Evolutionary conservation across 176 grass and related monocot species (phyloP).

Genomic region (Puya raimondii): DNA sequence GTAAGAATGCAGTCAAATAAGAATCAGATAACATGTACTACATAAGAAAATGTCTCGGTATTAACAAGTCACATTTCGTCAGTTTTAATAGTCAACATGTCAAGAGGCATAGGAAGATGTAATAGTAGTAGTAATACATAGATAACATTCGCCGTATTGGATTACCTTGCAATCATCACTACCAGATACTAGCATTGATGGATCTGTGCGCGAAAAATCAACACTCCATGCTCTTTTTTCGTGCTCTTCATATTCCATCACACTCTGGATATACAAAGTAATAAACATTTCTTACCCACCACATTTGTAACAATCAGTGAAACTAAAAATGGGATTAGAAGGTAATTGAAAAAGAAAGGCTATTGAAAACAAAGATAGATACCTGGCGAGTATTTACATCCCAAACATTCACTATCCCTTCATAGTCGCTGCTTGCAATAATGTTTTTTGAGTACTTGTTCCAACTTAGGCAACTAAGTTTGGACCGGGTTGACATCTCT

Average conservation of each 20-base stretch:
- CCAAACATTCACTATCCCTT: constrained; percentile 99
- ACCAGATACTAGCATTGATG: constrained; percentile 88
- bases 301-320: not conserved
- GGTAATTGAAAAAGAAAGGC: not conserved
- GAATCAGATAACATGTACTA: too few relatives aligned
- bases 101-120: too few relatives aligned
- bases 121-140: not conserved
- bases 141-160: not conserved
- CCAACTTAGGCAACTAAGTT: constrained; percentile 99
- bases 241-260: constrained; percentile 99
- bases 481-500: constrained; percentile 91
- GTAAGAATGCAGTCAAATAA: not conserved
- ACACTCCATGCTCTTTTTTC: constrained; percentile 99
- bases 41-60: too few relatives aligned
- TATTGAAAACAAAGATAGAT: constrained; percentile 13
- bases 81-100: too few relatives aligned
- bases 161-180: constrained; percentile 99
- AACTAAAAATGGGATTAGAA: not conserved
- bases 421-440: constrained; percentile 99
- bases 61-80: too few relatives aligned
- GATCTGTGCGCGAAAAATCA: constrained; percentile 93
- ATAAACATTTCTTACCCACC: not conserved
- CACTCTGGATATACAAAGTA: constrained; percentile 39
- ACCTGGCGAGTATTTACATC: constrained; percentile 94
- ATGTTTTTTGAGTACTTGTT: constrained; percentile 99